Conservation (phyloP, 805 yeast genomes). For the Candida chilensis region DNA sequence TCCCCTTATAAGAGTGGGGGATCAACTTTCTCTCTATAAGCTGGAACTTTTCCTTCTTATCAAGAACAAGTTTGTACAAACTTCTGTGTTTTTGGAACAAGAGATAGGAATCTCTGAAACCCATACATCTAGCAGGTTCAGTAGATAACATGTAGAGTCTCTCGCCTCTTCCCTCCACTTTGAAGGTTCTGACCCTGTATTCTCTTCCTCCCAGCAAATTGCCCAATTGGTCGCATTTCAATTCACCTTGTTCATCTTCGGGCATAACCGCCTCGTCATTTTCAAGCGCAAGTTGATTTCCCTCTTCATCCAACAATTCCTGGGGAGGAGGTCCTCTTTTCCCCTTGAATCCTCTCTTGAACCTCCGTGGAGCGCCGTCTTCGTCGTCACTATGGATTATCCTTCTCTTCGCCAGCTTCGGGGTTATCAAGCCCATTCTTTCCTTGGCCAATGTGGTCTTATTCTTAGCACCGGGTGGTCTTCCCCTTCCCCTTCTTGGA, state of each 20-base stretch:
- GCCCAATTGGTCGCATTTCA: conserved; percentile 63
- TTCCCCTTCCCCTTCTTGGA: conserved; percentile 11
- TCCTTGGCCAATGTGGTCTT: neutral
- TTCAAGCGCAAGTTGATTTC: conserved; percentile 51
- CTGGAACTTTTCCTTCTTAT: conserved; percentile 74
- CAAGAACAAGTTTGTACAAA: conserved; percentile 63
- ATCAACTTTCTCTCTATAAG: conserved; percentile 72
- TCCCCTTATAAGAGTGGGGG: conserved; percentile 85
- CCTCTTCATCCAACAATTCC: conserved; percentile 52
- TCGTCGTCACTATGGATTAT: too few species aligned
- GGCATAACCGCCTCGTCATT: conserved; percentile 76
- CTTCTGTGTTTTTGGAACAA: conserved; percentile 80
- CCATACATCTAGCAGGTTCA: conserved; percentile 93
- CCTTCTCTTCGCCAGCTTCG: too few species aligned
- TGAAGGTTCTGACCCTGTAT: conserved; percentile 64
- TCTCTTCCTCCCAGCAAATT: conserved; percentile 62
- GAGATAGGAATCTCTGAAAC: conserved; percentile 85
- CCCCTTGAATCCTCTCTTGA: conserved; percentile 4
- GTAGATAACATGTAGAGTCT: conserved; percentile 84
- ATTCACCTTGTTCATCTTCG: conserved; percentile 72
- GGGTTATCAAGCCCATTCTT: neutral
- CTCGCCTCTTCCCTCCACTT: conserved; percentile 56
- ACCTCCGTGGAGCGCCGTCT: neutral
- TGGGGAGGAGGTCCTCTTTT: conserved; percentile 24
- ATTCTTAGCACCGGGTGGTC: neutral